phyloP scores from a whole-genome alignment of 2,329 filamentous ascomycete genomes.

The Xylaria multiplex region DNA sequence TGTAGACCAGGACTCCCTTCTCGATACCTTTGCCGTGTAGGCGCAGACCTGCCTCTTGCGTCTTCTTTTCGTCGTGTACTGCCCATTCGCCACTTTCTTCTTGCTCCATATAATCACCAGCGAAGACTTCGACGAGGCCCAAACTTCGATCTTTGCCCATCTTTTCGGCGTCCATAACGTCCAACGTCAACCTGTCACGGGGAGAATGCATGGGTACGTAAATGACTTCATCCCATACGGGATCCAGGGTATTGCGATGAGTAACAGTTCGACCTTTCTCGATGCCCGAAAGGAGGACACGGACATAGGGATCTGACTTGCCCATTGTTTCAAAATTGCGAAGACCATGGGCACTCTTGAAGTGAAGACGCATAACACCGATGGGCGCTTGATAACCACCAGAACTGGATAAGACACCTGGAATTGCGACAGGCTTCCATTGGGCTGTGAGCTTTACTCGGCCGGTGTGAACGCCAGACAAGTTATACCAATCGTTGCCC shows the following conservation, averaged over 20 bases:
- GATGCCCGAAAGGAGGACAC: slow-evolving; percentile 88
- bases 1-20: slow-evolving; percentile 86
- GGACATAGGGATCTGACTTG: slow-evolving; percentile 95
- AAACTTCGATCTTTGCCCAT: slow-evolving; percentile 90
- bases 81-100: slow-evolving; percentile 83
- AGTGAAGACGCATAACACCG: slow-evolving; percentile 94
- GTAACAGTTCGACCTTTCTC: slow-evolving; percentile 93
- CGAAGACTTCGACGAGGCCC: slow-evolving; percentile 80
- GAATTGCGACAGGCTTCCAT: slow-evolving; percentile 93
- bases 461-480: slow-evolving; percentile 82
- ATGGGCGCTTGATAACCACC: slow-evolving; percentile 93
- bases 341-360: slow-evolving; percentile 82
- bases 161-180: slow-evolving; percentile 97
- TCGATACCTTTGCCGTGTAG: slow-evolving; percentile 76
- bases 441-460: slow-evolving; percentile 90
- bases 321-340: slow-evolving; percentile 95
- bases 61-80: slow-evolving; percentile 78
- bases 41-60: slow-evolving; percentile 73
- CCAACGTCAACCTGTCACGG: slow-evolving; percentile 84
- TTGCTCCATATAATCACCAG: slow-evolving; percentile 81
- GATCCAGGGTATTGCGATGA: slow-evolving; percentile 94
- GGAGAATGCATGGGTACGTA: slow-evolving; percentile 90
- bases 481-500: slow-evolving; percentile 95
- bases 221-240: slow-evolving; percentile 93
- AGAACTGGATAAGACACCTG: slow-evolving; percentile 78